Base-by-base conservation (phyloP, 306 rosid species). In the Pterocarpus macrocarpus region DNA sequence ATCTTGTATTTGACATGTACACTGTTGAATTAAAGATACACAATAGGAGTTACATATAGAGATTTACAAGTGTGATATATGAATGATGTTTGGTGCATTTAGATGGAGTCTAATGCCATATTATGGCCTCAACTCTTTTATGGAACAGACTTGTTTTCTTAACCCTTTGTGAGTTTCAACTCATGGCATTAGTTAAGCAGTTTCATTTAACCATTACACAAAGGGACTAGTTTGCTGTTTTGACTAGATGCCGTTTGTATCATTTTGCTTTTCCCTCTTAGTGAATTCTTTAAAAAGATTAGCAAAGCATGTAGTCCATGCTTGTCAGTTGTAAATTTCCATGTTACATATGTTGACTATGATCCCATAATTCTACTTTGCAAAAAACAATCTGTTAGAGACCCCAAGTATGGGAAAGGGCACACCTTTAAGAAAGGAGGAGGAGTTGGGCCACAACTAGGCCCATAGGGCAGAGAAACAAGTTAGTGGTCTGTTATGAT, bases 1-100 rank as follows among this genome's bases (percentile, higher is more conserved):
- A 95, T 92, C 94, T 93, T 93, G 81, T 89, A 90, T 86, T 93
- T 95, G 85, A 92, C 92, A 85, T 81, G 96, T 78, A 91, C 87
- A 45, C 98, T 93, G 90, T 88, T 69, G 72, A 85, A 87, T 74
- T 39, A 74, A 70, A 76, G 81, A 64, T 79, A 83, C 17, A 71
- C 3, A 76, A 85, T 39, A 86, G 49, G 32, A 62, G 72, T 69
- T 49, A 70, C 55, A 39, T 38, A 68, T 58, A 35, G 52, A 33
- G 35, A 53, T 61, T n/a, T 28, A 41, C 47, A 39, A 49, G 30
- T 17, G 52, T 36, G 73, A 67, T 4, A 56, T 64, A 53, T 56
- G 11, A 2, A 63, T 59, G 28, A 61, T 62, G 71, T 61, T 75
- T 47, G 61, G 47, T 33, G 45, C 10, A 75, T 61, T 61, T 32